phyloP scores from a whole-genome alignment of 371 early-diverging fungal genomes.

The Lichtheimia corymbifera region DNA sequence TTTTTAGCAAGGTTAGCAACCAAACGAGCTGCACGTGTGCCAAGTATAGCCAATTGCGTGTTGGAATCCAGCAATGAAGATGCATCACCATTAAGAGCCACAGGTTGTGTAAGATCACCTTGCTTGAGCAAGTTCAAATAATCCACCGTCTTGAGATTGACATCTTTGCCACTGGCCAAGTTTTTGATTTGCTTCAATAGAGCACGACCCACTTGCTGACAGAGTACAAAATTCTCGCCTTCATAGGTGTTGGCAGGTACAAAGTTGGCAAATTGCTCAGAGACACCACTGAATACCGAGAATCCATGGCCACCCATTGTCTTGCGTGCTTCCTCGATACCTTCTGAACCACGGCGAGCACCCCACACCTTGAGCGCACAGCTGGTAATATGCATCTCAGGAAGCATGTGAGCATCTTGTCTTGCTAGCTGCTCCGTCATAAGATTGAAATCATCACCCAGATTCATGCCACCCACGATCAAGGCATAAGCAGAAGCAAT shows the following conservation, averaged over 20 bases:
- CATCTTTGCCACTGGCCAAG: constrained; percentile 19
- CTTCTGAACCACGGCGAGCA: constrained; percentile 67
- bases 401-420: constrained; percentile 52
- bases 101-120: constrained; percentile 21
- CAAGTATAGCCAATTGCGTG: constrained; percentile 59
- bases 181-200: constrained; percentile 59
- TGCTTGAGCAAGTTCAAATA: constrained; percentile 40
- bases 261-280: constrained; percentile 62
- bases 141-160: constrained; percentile 26
- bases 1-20: constrained; percentile 48
- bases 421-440: constrained; percentile 53
- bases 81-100: constrained; percentile 19
- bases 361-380: constrained; percentile 80
- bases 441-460: constrained; percentile 52
- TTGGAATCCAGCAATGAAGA: constrained; percentile 39
- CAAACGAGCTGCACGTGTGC: constrained; percentile 60
- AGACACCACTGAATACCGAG: constrained; percentile 72
- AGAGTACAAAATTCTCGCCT: constrained; percentile 77
- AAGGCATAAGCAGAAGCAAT: constrained; percentile 71
- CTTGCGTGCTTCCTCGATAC: constrained; percentile 77
- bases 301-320: constrained; percentile 87
- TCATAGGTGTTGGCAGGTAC: constrained; percentile 62
- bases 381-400: constrained; percentile 79
- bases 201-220: constrained; percentile 69
- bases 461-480: constrained; percentile 57